A percentile compares a stretch with the other conserved stretches of the same genome.
phyloP scores from a whole-genome alignment of 805 yeast species.

The Babjeviella inositovora region DNA sequence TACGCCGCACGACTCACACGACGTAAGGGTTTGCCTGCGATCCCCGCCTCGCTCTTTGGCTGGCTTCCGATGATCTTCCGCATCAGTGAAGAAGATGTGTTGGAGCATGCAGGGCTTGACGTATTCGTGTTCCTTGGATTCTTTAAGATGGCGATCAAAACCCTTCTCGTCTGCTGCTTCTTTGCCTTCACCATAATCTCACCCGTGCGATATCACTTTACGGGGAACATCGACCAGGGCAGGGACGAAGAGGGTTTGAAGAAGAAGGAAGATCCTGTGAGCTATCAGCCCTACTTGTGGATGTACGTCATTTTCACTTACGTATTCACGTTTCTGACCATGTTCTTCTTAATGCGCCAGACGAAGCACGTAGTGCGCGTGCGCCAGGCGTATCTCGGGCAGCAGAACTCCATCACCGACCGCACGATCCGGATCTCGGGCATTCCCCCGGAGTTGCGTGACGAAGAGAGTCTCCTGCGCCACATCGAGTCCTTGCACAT shows the following conservation, averaged over 20 bases:
- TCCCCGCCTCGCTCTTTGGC: constrained; percentile 37
- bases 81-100: constrained; percentile 58
- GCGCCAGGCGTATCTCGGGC: constrained; percentile 71
- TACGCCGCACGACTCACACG: constrained; percentile 67
- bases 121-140: constrained; percentile 86
- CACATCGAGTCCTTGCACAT: constrained; percentile 69
- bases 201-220: constrained; percentile 70
- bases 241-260: constrained; percentile 13
- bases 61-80: constrained; percentile 61
- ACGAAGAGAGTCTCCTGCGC: constrained; percentile 48
- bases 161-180: constrained; percentile 45
- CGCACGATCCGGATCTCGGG: constrained; percentile 81
- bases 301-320: constrained; percentile 79
- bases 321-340: constrained; percentile 58
- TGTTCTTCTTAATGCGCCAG: constrained; percentile 45
- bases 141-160: constrained; percentile 73
- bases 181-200: constrained; percentile 66
- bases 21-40: constrained; percentile 11
- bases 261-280: constrained; percentile 12
- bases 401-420: constrained; percentile 81
- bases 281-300: constrained; percentile 54
- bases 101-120: constrained; percentile 86
- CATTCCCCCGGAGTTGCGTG: constrained; percentile 69
- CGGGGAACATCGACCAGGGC: constrained; percentile 64
- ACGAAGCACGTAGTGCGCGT: constrained; percentile 60